A percentile compares a stretch with the other conserved stretches of the same genome.
Conservation (phyloP, 805 yeast genomes). For the Candida takata region DNA sequence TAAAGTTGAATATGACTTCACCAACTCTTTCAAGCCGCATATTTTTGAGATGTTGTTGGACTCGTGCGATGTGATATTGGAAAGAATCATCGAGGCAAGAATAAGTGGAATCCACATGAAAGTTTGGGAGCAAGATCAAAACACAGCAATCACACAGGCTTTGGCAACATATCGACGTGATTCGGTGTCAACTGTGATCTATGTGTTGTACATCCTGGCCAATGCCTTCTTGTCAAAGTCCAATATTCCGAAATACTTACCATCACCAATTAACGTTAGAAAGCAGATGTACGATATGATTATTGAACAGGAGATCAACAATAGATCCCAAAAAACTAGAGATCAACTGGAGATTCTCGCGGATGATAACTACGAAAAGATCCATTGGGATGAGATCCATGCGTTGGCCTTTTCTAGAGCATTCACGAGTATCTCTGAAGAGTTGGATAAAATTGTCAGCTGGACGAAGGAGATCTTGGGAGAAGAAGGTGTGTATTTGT, state of each 20-base stretch:
- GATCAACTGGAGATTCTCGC: constrained; percentile 7
- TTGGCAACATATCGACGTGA: constrained; percentile 40
- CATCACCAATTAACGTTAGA: constrained; percentile 37
- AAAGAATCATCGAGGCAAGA: constrained; percentile 41
- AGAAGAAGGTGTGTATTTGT: constrained; percentile 26
- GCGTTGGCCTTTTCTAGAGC: constrained; percentile 44
- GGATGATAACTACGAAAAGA: constrained; percentile 15
- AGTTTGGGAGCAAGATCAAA: constrained; percentile 36
- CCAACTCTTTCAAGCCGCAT: constrained; percentile 28
- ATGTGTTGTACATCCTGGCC: constrained; percentile 35
- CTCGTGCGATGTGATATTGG: constrained; percentile 33
- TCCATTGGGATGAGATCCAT: constrained; percentile 42
- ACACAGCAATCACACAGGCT: constrained; percentile 31
- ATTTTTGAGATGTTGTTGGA: constrained; percentile 28
- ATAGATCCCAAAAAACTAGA: neutral
- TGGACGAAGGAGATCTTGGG: constrained; percentile 38
- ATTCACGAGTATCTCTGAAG: constrained; percentile 38
- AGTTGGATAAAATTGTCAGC: constrained; percentile 30
- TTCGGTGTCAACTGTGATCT: constrained; percentile 39
- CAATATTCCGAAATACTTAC: constrained; percentile 37
- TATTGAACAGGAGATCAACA: constrained; percentile 23
- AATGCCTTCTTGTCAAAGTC: constrained; percentile 33
- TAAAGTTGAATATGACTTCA: constrained; percentile 29
- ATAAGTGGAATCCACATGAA: constrained; percentile 41
- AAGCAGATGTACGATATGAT: constrained; percentile 36